Conservation (phyloP, 1,139 yeast genomes). For the Hansenula sp. region DNA sequence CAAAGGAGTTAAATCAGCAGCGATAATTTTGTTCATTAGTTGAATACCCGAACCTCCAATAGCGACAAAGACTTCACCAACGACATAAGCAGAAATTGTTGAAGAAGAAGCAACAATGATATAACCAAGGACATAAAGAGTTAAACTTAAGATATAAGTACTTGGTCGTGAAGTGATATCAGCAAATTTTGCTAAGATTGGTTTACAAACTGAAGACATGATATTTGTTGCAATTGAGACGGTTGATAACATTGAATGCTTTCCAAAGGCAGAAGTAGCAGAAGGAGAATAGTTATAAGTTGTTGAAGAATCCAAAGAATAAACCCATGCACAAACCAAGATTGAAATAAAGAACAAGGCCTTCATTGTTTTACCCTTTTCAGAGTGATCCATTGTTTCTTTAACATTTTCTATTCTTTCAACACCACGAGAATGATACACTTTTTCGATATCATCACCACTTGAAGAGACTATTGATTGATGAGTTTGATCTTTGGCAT, state of each 20-base stretch:
- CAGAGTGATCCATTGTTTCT: constrained; percentile 19
- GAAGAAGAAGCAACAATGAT: constrained; percentile 28
- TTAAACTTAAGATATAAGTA: constrained; percentile 24
- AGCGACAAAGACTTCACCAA: constrained; percentile 28
- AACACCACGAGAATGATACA: constrained; percentile 28
- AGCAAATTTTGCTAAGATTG: constrained; percentile 29
- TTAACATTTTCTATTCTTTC: constrained; percentile 27
- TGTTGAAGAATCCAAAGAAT: constrained; percentile 34
- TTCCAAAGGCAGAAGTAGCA: constrained; percentile 31
- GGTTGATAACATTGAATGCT: constrained; percentile 33
- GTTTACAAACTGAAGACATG: constrained; percentile 27
- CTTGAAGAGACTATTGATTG: too few species aligned
- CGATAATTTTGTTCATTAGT: constrained; percentile 24
- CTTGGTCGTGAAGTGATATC: constrained; percentile 30
- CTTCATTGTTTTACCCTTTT: constrained; percentile 14
- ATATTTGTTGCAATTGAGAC: constrained; percentile 29
- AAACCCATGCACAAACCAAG: constrained; percentile 34
- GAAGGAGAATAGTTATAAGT: constrained; percentile 29
- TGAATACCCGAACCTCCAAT: constrained; percentile 28
- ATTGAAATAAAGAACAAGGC: constrained; percentile 23
- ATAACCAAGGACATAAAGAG: constrained; percentile 26
- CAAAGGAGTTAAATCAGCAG: constrained; percentile 31
- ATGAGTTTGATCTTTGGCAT: too few species aligned
- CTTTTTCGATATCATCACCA: too few species aligned
- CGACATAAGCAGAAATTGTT: constrained; percentile 28